Evolutionary conservation across 164 flowering plant species (phyloP), one percentile per base, ranked within the genome.

Genomic region (Santalum album): DNA sequence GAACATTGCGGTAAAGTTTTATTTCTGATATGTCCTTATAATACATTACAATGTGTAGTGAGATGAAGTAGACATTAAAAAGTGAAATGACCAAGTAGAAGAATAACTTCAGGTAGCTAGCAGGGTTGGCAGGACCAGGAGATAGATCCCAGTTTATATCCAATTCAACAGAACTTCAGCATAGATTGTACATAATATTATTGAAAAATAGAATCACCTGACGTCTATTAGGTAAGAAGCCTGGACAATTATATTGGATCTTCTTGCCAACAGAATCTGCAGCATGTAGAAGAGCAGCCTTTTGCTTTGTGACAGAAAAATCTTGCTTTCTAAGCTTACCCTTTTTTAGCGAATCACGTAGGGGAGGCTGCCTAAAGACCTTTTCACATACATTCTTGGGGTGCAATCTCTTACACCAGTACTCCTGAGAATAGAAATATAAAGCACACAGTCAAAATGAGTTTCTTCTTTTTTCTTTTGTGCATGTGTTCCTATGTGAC

Each of bases 401-500:
- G 54, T 92, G 99, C 76, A 81, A 69, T 56, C 83, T 75, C 76
- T 92, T 92, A 76, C 96, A 89, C 99, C 99, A 92, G 69, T 89
- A 92, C 65, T 89, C 99, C 99, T 92, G 78, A 52, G 65, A 25
- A 60, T 17, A 49, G 53, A 51, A 18, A 44, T 26, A 49, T 7
- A 40, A 25, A 49, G 20, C 29, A 25, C 14, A 4, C 24, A 48
- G 35, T 36, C 11, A 21, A 2, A 21, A 9, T 21, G 3, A 17
- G 6, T 42, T 42, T 18, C 4, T 42, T 14, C 42, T 9, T 38
- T 38, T 16, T 38, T 38, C 14, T 9, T 38, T 32, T 32, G 12
- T 32, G 12, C 7, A 32, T 32, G 36, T 32, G 36, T 12, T 12
- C 36, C 36, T 12, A 32, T 6, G 36, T 6, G 36, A 32, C 36